A percentile compares a stretch with the other conserved stretches of the same genome.
Conservation (phyloP, 2,329 filamentous ascomycete species). For the Fusarium sp. region DNA sequence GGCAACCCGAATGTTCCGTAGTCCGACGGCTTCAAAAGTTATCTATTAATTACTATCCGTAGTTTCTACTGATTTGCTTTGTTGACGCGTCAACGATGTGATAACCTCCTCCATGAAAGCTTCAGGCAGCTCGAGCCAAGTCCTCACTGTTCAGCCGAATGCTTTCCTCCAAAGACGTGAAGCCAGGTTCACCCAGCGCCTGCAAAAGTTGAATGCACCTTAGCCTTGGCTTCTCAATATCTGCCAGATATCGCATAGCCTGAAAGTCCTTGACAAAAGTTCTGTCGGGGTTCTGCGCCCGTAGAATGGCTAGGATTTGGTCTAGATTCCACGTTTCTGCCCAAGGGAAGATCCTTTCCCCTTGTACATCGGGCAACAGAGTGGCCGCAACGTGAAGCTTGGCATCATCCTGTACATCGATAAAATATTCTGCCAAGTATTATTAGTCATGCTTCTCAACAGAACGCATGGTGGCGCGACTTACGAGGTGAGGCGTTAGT, state of each 20-base stretch:
- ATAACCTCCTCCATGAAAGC: not conserved
- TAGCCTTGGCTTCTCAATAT: not conserved
- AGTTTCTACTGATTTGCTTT: not conserved
- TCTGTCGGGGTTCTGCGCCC: slow-evolving; percentile 19
- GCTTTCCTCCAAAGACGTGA: not conserved
- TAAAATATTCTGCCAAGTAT: slow-evolving; percentile 49
- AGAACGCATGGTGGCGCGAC: rapidly evolving
- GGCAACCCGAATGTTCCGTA: not conserved
- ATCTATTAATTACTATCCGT: not conserved
- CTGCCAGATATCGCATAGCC: not conserved
- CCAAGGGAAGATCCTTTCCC: slow-evolving; percentile 64
- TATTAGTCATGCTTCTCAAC: not conserved
- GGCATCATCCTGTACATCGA: slow-evolving; percentile 59
- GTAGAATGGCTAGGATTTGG: slow-evolving; percentile 46
- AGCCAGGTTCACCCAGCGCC: not conserved
- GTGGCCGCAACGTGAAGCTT: slow-evolving; percentile 62
- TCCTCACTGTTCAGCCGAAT: not conserved
- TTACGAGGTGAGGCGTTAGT: not conserved
- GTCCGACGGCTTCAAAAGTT: not conserved
- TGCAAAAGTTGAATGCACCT: not conserved
- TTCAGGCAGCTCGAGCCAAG: not conserved
- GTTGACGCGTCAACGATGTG: not conserved
- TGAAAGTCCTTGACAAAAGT: slow-evolving; percentile 29
- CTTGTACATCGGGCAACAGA: slow-evolving; percentile 53
- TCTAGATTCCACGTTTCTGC: slow-evolving; percentile 58